Evolutionary conservation across 768 basidiomycete species (phyloP).

Genomic region (Cyathus striatus): DNA sequence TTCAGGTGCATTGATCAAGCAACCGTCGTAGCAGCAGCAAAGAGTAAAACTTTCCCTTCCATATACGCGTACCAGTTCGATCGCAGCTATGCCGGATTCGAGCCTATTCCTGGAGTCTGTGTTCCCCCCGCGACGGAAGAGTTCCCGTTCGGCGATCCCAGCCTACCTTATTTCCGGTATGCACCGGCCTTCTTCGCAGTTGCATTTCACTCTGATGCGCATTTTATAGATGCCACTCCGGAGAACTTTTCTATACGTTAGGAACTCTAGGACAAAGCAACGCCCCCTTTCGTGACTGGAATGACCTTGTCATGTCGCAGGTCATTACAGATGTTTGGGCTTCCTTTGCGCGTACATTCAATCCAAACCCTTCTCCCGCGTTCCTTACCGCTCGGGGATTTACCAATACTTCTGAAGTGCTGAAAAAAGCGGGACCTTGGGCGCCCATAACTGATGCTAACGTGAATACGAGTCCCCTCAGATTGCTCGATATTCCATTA

Average conservation of each 20-base stretch:
- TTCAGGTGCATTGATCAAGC: slow-evolving; percentile 46
- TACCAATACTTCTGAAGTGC: slow-evolving; percentile 21
- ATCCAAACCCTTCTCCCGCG: slow-evolving; percentile 38
- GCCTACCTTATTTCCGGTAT: slow-evolving; percentile 41
- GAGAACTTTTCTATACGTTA: slow-evolving; percentile 23
- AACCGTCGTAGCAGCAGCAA: slow-evolving; percentile 35
- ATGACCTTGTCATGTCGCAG: slow-evolving; percentile 41
- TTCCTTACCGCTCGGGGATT: slow-evolving; percentile 41
- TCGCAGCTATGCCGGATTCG: slow-evolving; percentile 37
- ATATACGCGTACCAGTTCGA: slow-evolving; percentile 45
- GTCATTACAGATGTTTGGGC: slow-evolving; percentile 40
- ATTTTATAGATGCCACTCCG: slow-evolving; percentile 21
- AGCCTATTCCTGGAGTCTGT: slow-evolving; percentile 38
- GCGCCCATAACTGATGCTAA: slow-evolving; percentile 21
- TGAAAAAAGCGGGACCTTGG: slow-evolving; percentile 27
- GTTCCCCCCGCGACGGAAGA: slow-evolving; percentile 32
- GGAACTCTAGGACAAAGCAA: slow-evolving; percentile 31
- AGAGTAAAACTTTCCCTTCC: slow-evolving; percentile 34
- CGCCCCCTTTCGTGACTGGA: slow-evolving; percentile 38
- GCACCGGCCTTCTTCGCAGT: no score
- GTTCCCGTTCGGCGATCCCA: slow-evolving; percentile 42
- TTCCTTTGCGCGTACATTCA: slow-evolving; percentile 38
- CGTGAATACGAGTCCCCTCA: slow-evolving; percentile 19
- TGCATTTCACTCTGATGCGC: background rate
- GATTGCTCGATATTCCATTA: slow-evolving; percentile 27